Evolutionary conservation across 2,329 filamentous ascomycete genomes (phyloP), one percentile per base, ranked within the genome.

Genomic region (Trichoderma hamatum): DNA sequence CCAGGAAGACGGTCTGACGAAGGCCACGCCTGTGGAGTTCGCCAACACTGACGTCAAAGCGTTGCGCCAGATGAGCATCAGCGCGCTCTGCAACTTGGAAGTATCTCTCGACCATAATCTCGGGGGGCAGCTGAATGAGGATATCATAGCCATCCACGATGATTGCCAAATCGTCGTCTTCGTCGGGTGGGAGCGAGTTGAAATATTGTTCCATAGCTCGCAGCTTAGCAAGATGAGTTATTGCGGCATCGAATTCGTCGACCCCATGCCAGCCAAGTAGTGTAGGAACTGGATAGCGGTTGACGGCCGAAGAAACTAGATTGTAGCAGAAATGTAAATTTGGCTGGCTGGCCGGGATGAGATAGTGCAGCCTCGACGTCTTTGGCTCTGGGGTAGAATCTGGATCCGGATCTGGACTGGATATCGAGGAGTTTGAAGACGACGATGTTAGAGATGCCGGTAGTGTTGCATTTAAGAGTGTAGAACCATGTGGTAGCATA

Each of bases 71-170:
- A 30, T 84, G 82, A 36, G 78, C 76, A 71, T 91, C 88, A 32
- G 84, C 85, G 62, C 82, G 81, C n/a, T 81, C 79, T 21, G 86
- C 75, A 19, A 88, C 78, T 16, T 82, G 79, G 71, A 88, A 86
- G 76, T 91, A 92, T 54, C 89, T 84, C 71, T 85, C 80, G 30
- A 92, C 84, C 72, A 92, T 79, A 24, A 91, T 82, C 52, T 89
- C 85, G 3, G 87, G 84, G 0, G 89, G 88, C 2, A 92, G 80
- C 75, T 92, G 90, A 70, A 91, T 87, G 79, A 88, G 88, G 1
- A 88, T 82, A 69, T 91, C 88, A 75, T 87, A 84, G 1, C 86
- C 88, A 75, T 92, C 89, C 6, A 89, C 82, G 58, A 91, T 82
- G 69, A 91, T 78, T 9, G 90, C 84, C 32, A 92, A 77, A 75